Conservation (phyloP, 208 protist species). For the Leishmania guyanensis region DNA sequence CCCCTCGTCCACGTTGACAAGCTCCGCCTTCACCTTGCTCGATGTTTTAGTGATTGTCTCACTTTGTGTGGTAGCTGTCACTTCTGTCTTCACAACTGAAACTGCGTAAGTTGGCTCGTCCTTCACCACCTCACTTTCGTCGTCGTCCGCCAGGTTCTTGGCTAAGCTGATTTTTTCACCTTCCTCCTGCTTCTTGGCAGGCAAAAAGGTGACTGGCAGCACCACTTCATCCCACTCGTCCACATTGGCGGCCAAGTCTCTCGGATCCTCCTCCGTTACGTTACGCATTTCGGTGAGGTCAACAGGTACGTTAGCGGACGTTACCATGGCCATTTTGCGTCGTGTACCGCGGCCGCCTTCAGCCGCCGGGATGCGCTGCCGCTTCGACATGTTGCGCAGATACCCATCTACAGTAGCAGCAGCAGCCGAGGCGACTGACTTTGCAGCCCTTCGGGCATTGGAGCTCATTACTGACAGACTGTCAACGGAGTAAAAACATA, state of each 20-base stretch:
- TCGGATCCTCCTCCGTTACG: not conserved
- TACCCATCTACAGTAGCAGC: conserved; percentile 84
- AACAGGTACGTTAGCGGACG: conserved; percentile 37
- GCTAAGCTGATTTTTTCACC: conserved; percentile 5
- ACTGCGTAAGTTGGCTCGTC: conserved; percentile 7
- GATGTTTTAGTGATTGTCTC: not conserved
- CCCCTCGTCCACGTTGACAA: conserved; percentile 23
- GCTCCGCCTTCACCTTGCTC: conserved; percentile 30
- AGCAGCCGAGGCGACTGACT: conserved; percentile 59
- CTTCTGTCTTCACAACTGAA: conserved; percentile 12
- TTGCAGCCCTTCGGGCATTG: conserved; percentile 11
- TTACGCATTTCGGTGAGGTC: not conserved
- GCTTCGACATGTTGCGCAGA: conserved; percentile 75
- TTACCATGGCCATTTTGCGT: conserved; percentile 83
- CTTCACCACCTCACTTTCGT: conserved; percentile 2
- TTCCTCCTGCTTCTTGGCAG: conserved; percentile 37
- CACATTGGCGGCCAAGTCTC: conserved; percentile 39
- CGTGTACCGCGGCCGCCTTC: conserved; percentile 83
- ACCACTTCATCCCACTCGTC: conserved; percentile 90
- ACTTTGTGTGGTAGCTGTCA: not conserved
- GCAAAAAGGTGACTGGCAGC: conserved; percentile 27
- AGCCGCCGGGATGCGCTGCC: conserved; percentile 69
- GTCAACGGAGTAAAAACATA: not conserved
- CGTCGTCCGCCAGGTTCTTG: conserved; percentile 8
- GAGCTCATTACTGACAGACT: conserved; percentile 19